Base-by-base conservation (phyloP, 2,329 filamentous ascomycete species). In the Zasmidium citrigriseum region DNA sequence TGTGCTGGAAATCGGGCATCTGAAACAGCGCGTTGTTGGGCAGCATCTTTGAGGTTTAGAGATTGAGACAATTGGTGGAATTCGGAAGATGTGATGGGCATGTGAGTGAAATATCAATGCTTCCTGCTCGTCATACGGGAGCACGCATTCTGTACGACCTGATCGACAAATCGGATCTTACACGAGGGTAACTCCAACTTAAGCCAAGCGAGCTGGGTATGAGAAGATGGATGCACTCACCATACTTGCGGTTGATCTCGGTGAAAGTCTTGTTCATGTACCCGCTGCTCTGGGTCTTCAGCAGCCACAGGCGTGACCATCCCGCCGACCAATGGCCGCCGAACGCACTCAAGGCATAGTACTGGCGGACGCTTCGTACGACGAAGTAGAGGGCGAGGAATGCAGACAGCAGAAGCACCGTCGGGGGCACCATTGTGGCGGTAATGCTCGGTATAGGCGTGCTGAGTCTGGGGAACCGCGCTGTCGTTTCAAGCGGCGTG, bases 241-340 rank as follows among this genome's bases (percentile, higher is more conserved):
- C 75, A 67, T 76, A 72, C 62, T 71, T 68, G 38, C 66, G 62
- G 54, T 73, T 76, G 45, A 76, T 63, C 7, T 65, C 68, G 23
- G 70, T 73, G 60, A 76, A 76, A 27, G 68, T 63, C 53, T 68
- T 64, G 62, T 77, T 70, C 72, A 76, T 76, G 51, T 70, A 63
- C 5, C 74, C 75, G 49, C 71, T 73, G 53, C 65, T 63, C 56
- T 72, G 70, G 24, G 72, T 72, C 20, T 64, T 64, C 21, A 75
- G 65, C 41, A 76, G 68, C 74, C 74, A 76, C 61, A 76, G 52
- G 18, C 75, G 64, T 5, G 73, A 73, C 69, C 72, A 77, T 10
- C 72, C 72, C 18, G 68, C 65, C 1, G 67, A 70, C 68, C 73
- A 74, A 53, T 75, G 75, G 24, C 75, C 75, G 20, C 70, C 69